Base-by-base conservation (phyloP, 805 yeast species). In the Suhomyces sp. region DNA sequence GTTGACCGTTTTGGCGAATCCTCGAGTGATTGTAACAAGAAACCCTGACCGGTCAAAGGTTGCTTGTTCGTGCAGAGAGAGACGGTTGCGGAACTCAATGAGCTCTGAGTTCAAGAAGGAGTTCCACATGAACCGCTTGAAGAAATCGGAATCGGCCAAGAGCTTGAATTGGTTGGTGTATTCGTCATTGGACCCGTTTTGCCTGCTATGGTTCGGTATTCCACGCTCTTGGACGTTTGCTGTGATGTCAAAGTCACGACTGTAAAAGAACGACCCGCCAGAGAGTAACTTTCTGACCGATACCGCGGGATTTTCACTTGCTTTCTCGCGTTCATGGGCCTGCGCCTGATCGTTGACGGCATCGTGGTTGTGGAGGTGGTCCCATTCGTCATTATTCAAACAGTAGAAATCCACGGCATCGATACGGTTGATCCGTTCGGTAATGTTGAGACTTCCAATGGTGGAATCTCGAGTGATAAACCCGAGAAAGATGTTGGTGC, bases 321-420 rank as follows among this genome's bases (percentile, higher is more conserved):
- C 54, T 52, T 51, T 73, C 47, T 23, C 67, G 63, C 51, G 45
- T 44, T 33, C 47, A 15, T 19, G 40, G n/a, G 24, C 12, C n/a
- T n/a, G 42, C 5, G 22, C 42, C n/a, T 17, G 50, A 31, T 10
- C 22, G 23, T 15, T 22, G n/a, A n/a, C 35, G 38, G 42, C 48
- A 27, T 24, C 23, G 22, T 23, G 23, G 38, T 27, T 35, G 22
- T 33, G 44, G 56, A 64, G 57, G 42, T 68, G 59, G 63, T 87
- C 93, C 61, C 68, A 84, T 35, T 72, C 76, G 46, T 80, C 83
- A 46, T 78, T 80, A 54, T 81, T 82, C 44, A 88, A 71, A 60
- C 92, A 86, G 54, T 80, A 79, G 63, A 87, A 86, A 51, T 83
- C 84, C 1, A 86, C 87, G 23, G 79, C 83, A n/a, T 78, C 71